A percentile compares a stretch with the other conserved stretches of the same genome.
phyloP scores from a whole-genome alignment of 805 yeast genomes.

The Metschnikowia noctiluminum region DNA sequence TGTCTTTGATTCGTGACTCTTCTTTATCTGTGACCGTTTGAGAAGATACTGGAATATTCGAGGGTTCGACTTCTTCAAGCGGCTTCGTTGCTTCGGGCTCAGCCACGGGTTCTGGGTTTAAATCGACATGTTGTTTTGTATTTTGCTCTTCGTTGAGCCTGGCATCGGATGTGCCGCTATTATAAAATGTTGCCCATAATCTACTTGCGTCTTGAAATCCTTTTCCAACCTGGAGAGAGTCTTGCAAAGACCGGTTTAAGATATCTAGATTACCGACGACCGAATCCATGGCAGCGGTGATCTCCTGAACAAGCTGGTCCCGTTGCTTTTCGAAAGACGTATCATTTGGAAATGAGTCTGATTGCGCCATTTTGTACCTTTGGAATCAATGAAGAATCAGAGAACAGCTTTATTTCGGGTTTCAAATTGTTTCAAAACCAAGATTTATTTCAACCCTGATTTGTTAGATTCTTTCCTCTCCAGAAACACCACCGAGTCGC shows the following conservation, averaged over 20 bases:
- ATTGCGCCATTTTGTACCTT: no score
- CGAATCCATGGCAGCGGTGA: constrained; percentile 56
- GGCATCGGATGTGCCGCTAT: constrained; percentile 35
- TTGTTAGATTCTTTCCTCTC: neutral
- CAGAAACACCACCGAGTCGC: neutral
- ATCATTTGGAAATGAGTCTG: no score
- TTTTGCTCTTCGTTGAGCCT: neutral
- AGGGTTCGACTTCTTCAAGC: neutral
- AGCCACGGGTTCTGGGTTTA: neutral
- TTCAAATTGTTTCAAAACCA: neutral
- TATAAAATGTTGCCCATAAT: constrained; percentile 69
- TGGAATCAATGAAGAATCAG: no score
- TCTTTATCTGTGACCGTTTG: no score
- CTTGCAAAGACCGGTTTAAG: constrained; percentile 64
- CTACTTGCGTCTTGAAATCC: constrained; percentile 69
- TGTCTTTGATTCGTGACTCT: no score
- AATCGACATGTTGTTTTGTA: neutral
- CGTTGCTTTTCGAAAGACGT: constrained; percentile 53
- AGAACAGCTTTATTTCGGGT: no score
- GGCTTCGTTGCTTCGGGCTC: neutral
- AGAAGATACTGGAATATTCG: no score
- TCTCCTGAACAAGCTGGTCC: constrained; percentile 55
- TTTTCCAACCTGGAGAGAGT: constrained; percentile 67
- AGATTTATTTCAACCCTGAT: neutral
- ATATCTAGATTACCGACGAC: constrained; percentile 62